Evolutionary conservation across 345 rosid species (phyloP).

Genomic region (Arabidopsis suecica): DNA sequence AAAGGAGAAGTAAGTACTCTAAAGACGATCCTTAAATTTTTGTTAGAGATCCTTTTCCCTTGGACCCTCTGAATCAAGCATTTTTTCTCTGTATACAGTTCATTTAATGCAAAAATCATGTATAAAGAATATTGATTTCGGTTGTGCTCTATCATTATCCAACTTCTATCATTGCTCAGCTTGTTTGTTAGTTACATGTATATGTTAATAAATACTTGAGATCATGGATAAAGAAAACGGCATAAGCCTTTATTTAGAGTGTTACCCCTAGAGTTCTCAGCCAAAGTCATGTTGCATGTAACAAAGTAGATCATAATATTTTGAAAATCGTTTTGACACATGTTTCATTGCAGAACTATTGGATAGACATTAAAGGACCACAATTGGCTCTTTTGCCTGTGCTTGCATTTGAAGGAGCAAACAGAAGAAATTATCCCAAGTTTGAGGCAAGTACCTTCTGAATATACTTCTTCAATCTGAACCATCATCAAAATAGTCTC

Average conservation of each 20-base stretch:
- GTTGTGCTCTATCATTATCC: background rate
- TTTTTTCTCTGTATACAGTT: background rate
- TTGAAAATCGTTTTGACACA: background rate
- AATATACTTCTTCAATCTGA: background rate
- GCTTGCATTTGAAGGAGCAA: constrained; percentile 22
- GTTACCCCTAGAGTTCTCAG: background rate
- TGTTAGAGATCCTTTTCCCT: background rate
- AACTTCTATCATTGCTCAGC: background rate
- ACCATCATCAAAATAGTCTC: background rate
- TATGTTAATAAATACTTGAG: background rate
- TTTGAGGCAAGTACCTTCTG: constrained; percentile 22
- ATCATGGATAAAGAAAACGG: background rate
- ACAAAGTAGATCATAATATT: background rate
- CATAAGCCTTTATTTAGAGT: background rate
- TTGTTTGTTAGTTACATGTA: background rate
- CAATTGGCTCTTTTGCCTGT: constrained; percentile 1
- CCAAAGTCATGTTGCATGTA: background rate
- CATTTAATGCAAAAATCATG: background rate
- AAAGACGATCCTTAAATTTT: background rate
- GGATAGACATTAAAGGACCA: constrained; percentile 23
- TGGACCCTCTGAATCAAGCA: background rate
- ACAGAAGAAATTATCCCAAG: background rate
- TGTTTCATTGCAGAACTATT: constrained; percentile 18
- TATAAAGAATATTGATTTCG: background rate
- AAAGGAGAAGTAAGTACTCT: constrained; percentile 73